phyloP scores from a whole-genome alignment of 805 yeast species.

The Torulaspora quercuum region DNA sequence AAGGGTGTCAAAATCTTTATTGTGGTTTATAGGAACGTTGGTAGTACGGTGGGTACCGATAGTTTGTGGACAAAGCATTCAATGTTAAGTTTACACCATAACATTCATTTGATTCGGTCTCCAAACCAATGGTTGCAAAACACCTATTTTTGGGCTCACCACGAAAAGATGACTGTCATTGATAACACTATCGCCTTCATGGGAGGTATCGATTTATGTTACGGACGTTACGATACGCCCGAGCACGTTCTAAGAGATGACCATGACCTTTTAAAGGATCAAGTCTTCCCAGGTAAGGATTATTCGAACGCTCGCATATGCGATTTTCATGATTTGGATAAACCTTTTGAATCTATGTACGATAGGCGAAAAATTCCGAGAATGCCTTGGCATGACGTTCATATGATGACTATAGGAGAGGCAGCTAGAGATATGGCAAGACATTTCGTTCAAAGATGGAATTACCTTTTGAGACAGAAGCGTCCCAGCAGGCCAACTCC shows the following conservation, averaged over 20 bases:
- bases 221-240: conserved; percentile 94
- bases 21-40: conserved; percentile 90
- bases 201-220: conserved; percentile 95
- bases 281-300: conserved; percentile 93
- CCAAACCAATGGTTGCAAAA: conserved; percentile 93
- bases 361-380: conserved; percentile 78
- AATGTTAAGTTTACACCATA: conserved; percentile 75
- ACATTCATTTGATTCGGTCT: conserved; percentile 85
- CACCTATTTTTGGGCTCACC: conserved; percentile 98
- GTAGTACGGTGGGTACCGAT: conserved; percentile 87
- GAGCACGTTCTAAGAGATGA: conserved; percentile 90
- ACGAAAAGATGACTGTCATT: conserved; percentile 82
- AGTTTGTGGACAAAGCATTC: conserved; percentile 94
- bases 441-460: conserved; percentile 98
- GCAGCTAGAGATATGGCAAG: conserved; percentile 89
- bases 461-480: conserved; percentile 85
- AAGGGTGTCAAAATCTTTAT: conserved; percentile 93
- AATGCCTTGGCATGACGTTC: conserved; percentile 99
- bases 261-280: conserved; percentile 43
- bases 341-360: conserved; percentile 89
- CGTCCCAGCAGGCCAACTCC: conserved; percentile 95
- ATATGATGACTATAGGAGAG: conserved; percentile 92
- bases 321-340: conserved; percentile 76
- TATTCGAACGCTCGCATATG: conserved; percentile 92
- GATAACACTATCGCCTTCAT: conserved; percentile 86